Conservation (phyloP, 1,284 basidiomycete genomes). For the Fistulina hepatica region DNA sequence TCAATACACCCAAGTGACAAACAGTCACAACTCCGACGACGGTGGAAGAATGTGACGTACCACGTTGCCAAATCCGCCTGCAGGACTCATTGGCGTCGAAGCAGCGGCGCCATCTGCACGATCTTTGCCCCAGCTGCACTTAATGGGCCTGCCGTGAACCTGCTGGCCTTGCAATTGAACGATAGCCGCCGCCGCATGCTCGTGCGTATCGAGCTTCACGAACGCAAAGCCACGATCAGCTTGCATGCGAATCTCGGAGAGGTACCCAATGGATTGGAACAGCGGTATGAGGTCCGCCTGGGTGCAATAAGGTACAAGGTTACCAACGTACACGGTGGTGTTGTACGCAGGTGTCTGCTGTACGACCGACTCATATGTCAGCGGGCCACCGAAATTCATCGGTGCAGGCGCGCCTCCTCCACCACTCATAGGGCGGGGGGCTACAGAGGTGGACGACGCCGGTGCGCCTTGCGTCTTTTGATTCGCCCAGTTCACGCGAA, state of each 20-base stretch:
- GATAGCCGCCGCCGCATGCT: conserved; percentile 95
- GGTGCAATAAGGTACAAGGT: conserved; percentile 91
- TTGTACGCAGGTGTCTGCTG: conserved; percentile 86
- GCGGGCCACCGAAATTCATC: conserved; percentile 79
- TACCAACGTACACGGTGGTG: conserved; percentile 96
- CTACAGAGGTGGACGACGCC: conserved; percentile 10
- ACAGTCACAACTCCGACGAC: conserved; percentile 2
- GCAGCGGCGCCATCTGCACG: conserved; percentile 60
- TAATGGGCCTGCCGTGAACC: conserved; percentile 92
- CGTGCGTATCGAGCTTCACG: conserved; percentile 95
- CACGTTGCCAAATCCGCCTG: conserved; percentile 63
- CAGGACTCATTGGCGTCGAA: conserved; percentile 53
- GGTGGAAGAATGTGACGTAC: conserved; percentile 29
- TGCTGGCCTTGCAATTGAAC: conserved; percentile 90
- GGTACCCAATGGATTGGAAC: conserved; percentile 95
- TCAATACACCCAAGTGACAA: conserved; percentile 4
- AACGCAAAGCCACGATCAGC: conserved; percentile 97
- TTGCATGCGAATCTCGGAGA: conserved; percentile 97
- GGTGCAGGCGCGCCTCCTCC: conserved; percentile 62
- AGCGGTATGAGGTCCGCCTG: conserved; percentile 93
- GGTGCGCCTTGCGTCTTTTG: conserved; percentile 80
- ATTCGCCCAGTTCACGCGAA: conserved; percentile 99
- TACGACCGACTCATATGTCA: conserved; percentile 82
- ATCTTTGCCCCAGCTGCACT: conserved; percentile 98
- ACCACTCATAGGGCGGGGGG: conserved; percentile 33